phyloP scores from a whole-genome alignment of 2,329 filamentous ascomycete species.

The Penicillium sp. region DNA sequence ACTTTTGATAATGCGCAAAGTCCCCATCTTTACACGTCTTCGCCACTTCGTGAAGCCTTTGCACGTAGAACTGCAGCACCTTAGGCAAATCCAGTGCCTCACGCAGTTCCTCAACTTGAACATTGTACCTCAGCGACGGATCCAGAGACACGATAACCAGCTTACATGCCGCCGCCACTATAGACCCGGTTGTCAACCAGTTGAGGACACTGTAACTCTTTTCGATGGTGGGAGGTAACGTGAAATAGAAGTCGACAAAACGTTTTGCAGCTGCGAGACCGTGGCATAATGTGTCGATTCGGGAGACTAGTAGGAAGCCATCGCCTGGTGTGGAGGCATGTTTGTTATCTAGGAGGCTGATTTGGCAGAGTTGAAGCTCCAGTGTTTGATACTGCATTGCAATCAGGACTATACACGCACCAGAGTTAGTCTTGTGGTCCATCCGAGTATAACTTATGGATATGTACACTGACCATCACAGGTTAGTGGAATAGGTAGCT shows the following conservation, averaged over 20 bases:
- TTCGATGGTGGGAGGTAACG: neutral
- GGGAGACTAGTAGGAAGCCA: neutral
- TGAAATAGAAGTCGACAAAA: conserved; percentile 1
- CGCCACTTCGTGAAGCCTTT: neutral
- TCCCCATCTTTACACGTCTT: neutral
- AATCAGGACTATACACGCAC: neutral
- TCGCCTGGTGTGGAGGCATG: neutral
- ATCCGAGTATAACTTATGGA: neutral
- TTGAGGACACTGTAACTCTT: neutral
- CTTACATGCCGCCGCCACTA: neutral
- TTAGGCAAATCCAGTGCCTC: conserved; percentile 1
- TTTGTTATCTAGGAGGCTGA: conserved; percentile 1
- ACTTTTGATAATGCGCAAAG: neutral
- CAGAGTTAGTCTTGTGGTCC: neutral
- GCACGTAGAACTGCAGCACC: neutral
- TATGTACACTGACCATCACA: conserved; percentile 1
- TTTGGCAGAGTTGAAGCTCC: conserved; percentile 2
- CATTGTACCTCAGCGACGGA: conserved; percentile 3
- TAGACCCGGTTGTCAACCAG: neutral
- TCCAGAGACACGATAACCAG: neutral
- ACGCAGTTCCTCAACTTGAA: conserved; percentile 2
- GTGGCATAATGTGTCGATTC: conserved; percentile 1
- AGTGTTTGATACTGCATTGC: neutral
- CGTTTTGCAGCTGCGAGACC: conserved; percentile 2
- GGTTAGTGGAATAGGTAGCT: conserved; percentile 1